Conservation (phyloP, 1,284 basidiomycete species). For the Malassezia obtusa region DNA sequence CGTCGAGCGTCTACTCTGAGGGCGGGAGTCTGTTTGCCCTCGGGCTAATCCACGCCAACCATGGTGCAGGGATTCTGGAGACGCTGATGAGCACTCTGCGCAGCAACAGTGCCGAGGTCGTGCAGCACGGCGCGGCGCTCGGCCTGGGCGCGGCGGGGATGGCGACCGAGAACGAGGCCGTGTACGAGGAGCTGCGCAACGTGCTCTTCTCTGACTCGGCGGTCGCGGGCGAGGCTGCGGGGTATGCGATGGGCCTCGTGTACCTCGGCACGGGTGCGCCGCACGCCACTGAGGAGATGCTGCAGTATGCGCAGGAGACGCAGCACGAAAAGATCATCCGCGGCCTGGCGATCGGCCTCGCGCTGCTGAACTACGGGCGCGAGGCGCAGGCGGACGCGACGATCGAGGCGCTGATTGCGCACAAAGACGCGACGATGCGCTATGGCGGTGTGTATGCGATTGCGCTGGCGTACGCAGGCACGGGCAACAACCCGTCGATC, state of each 20-base stretch:
- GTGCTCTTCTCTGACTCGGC: slow-evolving; percentile 46
- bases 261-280: slow-evolving; percentile 45
- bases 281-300: slow-evolving; percentile 47
- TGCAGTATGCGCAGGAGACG: slow-evolving; percentile 48
- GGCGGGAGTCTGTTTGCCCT: slow-evolving; percentile 46
- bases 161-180: slow-evolving; percentile 47
- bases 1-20: slow-evolving; percentile 44
- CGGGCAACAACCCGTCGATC: slow-evolving; percentile 46
- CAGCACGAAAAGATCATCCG: slow-evolving; percentile 49
- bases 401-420: slow-evolving; percentile 41
- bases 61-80: slow-evolving; percentile 44
- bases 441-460: slow-evolving; percentile 48
- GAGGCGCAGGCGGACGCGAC: slow-evolving; percentile 41
- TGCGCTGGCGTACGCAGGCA: slow-evolving; percentile 47
- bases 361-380: slow-evolving; percentile 46
- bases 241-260: slow-evolving; percentile 48
- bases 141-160: slow-evolving; percentile 47
- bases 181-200: slow-evolving; percentile 46
- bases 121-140: slow-evolving; percentile 48
- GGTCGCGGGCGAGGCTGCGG: slow-evolving; percentile 44
- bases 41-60: slow-evolving; percentile 47
- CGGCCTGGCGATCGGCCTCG: slow-evolving; percentile 45
- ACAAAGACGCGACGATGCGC: slow-evolving; percentile 46
- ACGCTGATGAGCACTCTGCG: slow-evolving; percentile 43
- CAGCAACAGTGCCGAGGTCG: slow-evolving; percentile 44